phyloP scores from a whole-genome alignment of 345 rosid species.

The Acer campestre region DNA sequence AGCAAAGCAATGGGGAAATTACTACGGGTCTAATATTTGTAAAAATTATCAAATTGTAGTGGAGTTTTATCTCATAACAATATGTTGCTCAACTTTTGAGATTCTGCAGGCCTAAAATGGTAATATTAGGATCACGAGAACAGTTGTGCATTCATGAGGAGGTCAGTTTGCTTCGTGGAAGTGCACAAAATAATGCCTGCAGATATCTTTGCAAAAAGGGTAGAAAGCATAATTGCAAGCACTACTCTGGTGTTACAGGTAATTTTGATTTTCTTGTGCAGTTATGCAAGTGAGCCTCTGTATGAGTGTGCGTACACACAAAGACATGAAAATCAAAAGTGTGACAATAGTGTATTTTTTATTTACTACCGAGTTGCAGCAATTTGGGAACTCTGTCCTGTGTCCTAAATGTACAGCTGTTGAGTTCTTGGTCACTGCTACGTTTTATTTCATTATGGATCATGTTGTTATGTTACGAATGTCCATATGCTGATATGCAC shows the following conservation, averaged over 20 bases:
- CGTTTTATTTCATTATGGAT: not conserved
- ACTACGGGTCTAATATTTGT: not conserved
- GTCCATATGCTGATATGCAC: not conserved
- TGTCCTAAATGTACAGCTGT: not conserved
- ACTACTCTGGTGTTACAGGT: slow-evolving; percentile 56
- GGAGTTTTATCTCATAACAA: not conserved
- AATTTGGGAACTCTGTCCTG: not conserved
- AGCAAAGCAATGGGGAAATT: not conserved
- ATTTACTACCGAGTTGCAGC: not conserved
- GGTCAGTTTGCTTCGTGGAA: slow-evolving; percentile 83
- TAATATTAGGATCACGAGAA: slow-evolving; percentile 89
- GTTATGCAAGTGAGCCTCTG: not conserved
- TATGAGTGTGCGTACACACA: not conserved
- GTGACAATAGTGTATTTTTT: not conserved
- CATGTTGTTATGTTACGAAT: not conserved
- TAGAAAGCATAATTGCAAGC: slow-evolving; percentile 55
- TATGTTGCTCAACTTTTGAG: slow-evolving; percentile 21
- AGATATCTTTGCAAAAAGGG: slow-evolving; percentile 66
- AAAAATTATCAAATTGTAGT: not conserved
- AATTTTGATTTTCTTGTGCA: slow-evolving; percentile 9
- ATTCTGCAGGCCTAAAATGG: slow-evolving; percentile 87
- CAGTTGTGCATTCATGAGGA: slow-evolving; percentile 87
- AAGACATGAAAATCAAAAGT: not conserved
- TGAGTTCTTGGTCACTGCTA: not conserved
- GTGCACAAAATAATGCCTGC: slow-evolving; percentile 86